These are phyloP conservation scores for Bacidia rubella DNA, from an alignment of 495 filamentous ascomycete genomes.

Conservation along the genomic window DNA sequence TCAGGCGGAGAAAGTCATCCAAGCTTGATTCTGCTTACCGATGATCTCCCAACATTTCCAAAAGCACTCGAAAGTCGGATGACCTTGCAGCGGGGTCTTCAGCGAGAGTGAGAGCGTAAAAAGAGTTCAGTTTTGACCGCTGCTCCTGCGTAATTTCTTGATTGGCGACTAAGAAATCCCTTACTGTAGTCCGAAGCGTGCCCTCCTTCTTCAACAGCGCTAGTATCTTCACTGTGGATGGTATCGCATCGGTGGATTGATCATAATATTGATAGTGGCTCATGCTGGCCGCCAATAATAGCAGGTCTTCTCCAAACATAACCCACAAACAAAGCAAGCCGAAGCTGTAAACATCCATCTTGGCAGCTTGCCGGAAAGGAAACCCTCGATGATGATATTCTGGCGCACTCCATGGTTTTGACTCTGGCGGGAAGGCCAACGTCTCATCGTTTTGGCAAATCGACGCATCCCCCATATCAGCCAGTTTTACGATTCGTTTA, in stretches of 20 bases:
- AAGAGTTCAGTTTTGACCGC: neutral
- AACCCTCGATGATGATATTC: slow-evolving; percentile 7
- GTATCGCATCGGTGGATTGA: neutral
- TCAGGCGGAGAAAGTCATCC: too few relatives aligned
- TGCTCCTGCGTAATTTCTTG: neutral
- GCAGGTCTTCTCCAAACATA: neutral
- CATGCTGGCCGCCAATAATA: neutral
- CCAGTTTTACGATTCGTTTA: slow-evolving; percentile 10
- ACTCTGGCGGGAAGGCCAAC: neutral
- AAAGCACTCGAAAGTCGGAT: neutral
- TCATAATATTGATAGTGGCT: neutral
- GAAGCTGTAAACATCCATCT: slow-evolving; percentile 1
- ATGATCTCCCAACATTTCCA: neutral
- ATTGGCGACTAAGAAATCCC: neutral
- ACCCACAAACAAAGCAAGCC: slow-evolving; percentile 5
- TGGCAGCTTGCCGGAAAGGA: neutral
- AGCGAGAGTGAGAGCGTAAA: neutral
- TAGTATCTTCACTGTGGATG: neutral
- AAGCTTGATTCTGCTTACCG: neutral
- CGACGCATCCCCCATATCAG: slow-evolving; percentile 3
- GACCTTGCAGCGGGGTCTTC: neutral
- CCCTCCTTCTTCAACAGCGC: neutral
- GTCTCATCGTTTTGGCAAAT: neutral
- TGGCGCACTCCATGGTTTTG: slow-evolving; percentile 1
- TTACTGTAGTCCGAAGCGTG: neutral